Percentiles rank a stretch among this genome's conserved stretches.
Evolutionary conservation across 768 basidiomycete species (phyloP).

Genomic region (Lactarius sanguifluus): DNA sequence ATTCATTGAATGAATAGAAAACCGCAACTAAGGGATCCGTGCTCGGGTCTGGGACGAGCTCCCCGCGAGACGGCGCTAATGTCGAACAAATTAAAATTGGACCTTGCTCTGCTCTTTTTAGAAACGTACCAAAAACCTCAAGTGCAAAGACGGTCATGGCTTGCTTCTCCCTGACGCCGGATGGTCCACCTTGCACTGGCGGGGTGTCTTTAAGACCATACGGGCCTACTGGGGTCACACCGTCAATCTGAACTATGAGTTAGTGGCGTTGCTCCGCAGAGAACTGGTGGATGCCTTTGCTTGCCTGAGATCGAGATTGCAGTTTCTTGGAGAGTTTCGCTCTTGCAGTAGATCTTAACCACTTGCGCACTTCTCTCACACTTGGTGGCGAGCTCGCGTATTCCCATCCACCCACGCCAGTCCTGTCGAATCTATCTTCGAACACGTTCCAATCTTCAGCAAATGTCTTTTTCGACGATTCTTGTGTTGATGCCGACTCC

Average conservation of each 20-base stretch:
- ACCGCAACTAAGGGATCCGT: conserved; percentile 64
- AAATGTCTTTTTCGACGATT: neutral
- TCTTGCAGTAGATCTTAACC: conserved; percentile 45
- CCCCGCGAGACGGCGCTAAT: conserved; percentile 49
- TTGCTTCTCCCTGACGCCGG: conserved; percentile 54
- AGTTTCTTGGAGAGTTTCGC: conserved; percentile 28
- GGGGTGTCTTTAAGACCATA: conserved; percentile 68
- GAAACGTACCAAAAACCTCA: conserved; percentile 77
- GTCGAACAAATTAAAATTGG: neutral
- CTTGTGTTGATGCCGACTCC: conserved; percentile 32
- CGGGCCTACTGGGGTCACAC: conserved; percentile 71
- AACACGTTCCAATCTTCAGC: conserved; percentile 20
- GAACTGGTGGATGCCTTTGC: conserved; percentile 3
- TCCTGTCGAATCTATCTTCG: conserved; percentile 30
- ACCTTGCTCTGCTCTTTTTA: neutral
- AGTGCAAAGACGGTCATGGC: conserved; percentile 78
- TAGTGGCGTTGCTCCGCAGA: conserved; percentile 5
- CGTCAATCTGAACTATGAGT: conserved; percentile 52
- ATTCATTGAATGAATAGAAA: conserved; percentile 71
- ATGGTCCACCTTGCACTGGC: conserved; percentile 37
- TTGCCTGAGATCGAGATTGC: conserved; percentile 54
- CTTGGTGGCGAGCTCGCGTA: conserved; percentile 72
- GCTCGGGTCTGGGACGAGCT: conserved; percentile 63
- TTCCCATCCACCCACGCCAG: conserved; percentile 70
- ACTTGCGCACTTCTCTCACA: conserved; percentile 50